Percentiles rank a stretch among this genome's conserved stretches.
Evolutionary conservation across 2,329 filamentous ascomycete genomes (phyloP).

Genomic region (Nemania sp.): DNA sequence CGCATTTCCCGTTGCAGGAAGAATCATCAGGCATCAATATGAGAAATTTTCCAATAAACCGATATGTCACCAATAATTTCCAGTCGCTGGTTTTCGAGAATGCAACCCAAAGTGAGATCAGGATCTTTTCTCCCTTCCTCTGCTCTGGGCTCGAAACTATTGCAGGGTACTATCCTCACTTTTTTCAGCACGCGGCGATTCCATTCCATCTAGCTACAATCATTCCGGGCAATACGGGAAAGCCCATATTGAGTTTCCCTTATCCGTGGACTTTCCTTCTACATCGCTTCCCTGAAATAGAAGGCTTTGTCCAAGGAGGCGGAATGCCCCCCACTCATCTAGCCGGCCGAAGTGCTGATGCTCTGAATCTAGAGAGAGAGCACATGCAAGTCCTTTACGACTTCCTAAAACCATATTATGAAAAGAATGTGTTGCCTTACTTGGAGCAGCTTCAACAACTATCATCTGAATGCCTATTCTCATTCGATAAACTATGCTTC

Average conservation of each 20-base stretch:
- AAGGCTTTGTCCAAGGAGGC: not conserved
- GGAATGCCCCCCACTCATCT: not conserved
- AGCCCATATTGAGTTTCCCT: not conserved
- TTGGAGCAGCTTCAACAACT: not conserved
- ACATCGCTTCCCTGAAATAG: slow-evolving; percentile 1
- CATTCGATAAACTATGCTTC: slow-evolving; percentile 24
- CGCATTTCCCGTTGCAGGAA: no score
- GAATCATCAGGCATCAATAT: no score
- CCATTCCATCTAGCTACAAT: not conserved
- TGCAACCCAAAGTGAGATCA: no score
- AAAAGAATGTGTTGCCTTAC: not conserved
- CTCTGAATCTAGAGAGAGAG: not conserved
- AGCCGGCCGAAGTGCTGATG: no score
- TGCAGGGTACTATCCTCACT: slow-evolving; percentile 4
- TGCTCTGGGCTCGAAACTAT: no score
- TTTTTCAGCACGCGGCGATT: not conserved
- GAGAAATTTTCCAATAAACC: no score
- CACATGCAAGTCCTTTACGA: not conserved
- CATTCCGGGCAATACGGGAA: not conserved
- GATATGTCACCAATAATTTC: no score
- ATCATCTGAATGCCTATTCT: not conserved
- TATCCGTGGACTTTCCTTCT: slow-evolving; percentile 19
- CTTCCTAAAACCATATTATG: not conserved
- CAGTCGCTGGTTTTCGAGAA: no score
- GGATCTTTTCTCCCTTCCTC: no score